Base-by-base conservation (phyloP, 164 flowering plant species). In the Echeveria elegans region DNA sequence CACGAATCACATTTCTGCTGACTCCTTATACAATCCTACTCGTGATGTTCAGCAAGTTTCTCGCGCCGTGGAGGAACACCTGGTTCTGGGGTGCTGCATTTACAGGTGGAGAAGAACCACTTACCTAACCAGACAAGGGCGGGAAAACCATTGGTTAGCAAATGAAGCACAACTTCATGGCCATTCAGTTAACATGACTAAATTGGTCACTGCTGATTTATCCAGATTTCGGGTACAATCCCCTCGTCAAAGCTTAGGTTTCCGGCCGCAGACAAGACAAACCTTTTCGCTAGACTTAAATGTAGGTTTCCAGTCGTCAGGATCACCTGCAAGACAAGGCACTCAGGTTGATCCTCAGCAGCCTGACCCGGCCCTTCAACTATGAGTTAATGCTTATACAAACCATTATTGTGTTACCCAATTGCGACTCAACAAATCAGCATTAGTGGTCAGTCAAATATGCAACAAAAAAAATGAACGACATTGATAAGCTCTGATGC, bases 321-420 rank as follows among this genome's bases (percentile, higher is more conserved):
- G 80, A 36, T 91, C 97, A 43, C 96, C 96, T 0, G 91, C 70
- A 29, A 79, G 71, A 72, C 97, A 85, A 11, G 80, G 87, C 18
- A 70, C 78, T 15, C 64, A 72, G 38, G 82, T 79, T 40, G 96
- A 93, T 58, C 83, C 96, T 29, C 98, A 90, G 80, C 97, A 86
- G 70, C 98, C 98, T 38, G 98, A 90, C 72, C 81, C 90, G 29
- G 98, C 97, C 64, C 80, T 93, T 80, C 98, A 93, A 69, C 96
- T 93, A 63, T 93, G 58, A 53, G 21, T 19, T 16, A 47, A 47
- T 47, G 52, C 52, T 47, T 5, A 16, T 18, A 21, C 16, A 47
- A 4, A 18, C 16, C 0, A 47, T 47, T 41, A 41, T 41, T 41
- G n/a, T 16, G 50, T 16, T 1, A 18, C 52, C 16, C 21, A 4